Conservation (phyloP, 2,329 filamentous ascomycete genomes). For the Ophiocordyceps camponoti-leonardi region DNA sequence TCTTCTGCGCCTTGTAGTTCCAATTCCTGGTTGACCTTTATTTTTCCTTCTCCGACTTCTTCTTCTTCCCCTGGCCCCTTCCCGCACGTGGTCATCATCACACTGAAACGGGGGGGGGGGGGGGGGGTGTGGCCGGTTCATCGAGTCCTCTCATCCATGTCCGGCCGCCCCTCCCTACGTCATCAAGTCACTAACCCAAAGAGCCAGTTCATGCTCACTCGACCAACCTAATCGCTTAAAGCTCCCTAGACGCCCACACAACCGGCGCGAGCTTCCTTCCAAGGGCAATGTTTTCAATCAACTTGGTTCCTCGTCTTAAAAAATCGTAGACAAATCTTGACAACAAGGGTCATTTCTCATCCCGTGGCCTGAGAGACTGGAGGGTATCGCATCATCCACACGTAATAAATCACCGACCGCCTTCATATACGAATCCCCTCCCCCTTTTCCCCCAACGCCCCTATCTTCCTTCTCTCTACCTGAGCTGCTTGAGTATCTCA, state of each 20-base stretch:
- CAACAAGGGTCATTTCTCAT: too few relatives aligned
- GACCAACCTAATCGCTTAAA: too few relatives aligned
- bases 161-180: neutral
- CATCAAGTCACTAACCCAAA: neutral
- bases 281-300: too few relatives aligned
- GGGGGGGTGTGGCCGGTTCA: neutral
- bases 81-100: neutral
- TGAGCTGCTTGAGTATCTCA: constrained; percentile 45
- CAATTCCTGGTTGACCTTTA: neutral
- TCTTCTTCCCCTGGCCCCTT: neutral
- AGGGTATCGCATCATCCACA: too few relatives aligned
- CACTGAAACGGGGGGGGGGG: neutral
- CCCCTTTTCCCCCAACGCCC: neutral
- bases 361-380: too few relatives aligned
- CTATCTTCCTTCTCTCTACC: constrained; percentile 15
- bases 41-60: neutral
- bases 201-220: neutral
- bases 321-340: too few relatives aligned
- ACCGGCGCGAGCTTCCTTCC: too few relatives aligned
- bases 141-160: neutral
- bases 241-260: too few relatives aligned
- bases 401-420: neutral
- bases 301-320: too few relatives aligned
- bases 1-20: neutral
- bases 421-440: neutral